phyloP scores from a whole-genome alignment of 2,329 filamentous ascomycete species.

The Conoideocrella luteorostrata region DNA sequence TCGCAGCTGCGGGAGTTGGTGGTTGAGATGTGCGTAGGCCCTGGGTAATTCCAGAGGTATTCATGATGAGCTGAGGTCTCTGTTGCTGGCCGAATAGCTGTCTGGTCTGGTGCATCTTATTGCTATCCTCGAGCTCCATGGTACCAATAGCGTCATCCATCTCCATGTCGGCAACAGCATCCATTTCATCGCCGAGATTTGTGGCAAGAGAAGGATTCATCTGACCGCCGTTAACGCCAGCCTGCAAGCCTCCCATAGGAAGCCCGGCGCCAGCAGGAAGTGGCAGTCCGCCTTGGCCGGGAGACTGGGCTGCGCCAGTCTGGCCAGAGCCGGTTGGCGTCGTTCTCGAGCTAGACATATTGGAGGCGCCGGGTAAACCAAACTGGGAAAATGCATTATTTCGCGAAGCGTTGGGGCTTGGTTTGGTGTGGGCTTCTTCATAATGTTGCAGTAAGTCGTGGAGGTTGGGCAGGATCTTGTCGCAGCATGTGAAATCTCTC shows the following conservation, averaged over 20 bases:
- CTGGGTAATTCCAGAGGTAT: conserved; percentile 67
- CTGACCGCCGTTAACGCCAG: conserved; percentile 24
- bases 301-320: conserved; percentile 16
- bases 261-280: conserved; percentile 23
- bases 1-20: conserved; percentile 71
- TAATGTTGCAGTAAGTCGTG: conserved; percentile 96
- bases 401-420: conserved; percentile 39
- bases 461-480: conserved; percentile 78
- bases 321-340: conserved; percentile 24
- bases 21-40: conserved; percentile 81
- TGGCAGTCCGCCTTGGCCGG: conserved; percentile 28
- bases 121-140: conserved; percentile 57
- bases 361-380: conserved; percentile 24
- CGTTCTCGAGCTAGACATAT: conserved; percentile 26
- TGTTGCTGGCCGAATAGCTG: conserved; percentile 62
- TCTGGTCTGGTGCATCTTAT: conserved; percentile 62
- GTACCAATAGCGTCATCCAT: conserved; percentile 76
- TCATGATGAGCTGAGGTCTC: conserved; percentile 70
- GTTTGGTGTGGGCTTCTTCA: conserved; percentile 84
- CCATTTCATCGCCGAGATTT: conserved; percentile 57
- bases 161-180: conserved; percentile 90
- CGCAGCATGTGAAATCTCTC: conserved; percentile 95
- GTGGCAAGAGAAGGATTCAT: conserved; percentile 37
- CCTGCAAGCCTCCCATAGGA: conserved; percentile 32
- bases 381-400: conserved; percentile 36